phyloP scores from a whole-genome alignment of 495 filamentous ascomycete species.

The Cairneyella variabilis region DNA sequence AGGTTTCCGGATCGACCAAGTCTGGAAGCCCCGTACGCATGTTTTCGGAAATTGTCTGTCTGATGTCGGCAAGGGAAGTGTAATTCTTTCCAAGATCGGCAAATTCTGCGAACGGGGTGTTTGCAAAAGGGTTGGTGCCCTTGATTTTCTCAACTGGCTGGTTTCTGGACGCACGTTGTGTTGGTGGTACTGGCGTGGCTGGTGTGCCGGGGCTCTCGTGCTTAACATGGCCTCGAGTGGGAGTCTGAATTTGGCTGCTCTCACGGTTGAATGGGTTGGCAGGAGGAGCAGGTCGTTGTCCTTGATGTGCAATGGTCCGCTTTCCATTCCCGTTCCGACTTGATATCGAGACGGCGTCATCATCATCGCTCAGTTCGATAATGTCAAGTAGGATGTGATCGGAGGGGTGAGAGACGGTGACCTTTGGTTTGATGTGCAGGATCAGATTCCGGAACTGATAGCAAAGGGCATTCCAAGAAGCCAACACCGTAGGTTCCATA shows the following conservation, averaged over 20 bases:
- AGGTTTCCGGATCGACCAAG: not conserved
- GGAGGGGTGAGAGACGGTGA: constrained; percentile 3
- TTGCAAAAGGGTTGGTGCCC: not conserved
- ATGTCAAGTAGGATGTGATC: not conserved
- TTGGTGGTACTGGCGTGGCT: no score
- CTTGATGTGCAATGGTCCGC: no score
- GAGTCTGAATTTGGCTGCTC: no score
- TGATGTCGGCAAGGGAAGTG: constrained; percentile 14
- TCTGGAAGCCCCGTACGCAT: constrained; percentile 12
- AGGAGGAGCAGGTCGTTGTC: no score
- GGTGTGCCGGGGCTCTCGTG: no score
- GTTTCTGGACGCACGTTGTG: no score
- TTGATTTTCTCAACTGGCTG: no score
- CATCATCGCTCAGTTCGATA: not conserved
- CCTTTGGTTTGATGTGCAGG: constrained; percentile 12
- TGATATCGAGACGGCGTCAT: no score
- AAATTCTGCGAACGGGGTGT: constrained; percentile 1
- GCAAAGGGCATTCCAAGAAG: not conserved
- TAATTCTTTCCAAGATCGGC: constrained; percentile 1
- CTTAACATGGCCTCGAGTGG: no score
- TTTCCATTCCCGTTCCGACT: no score
- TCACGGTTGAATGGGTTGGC: no score
- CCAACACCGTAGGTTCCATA: constrained; percentile 25
- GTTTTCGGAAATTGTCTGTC: constrained; percentile 6
- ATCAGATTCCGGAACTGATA: constrained; percentile 4